Base-by-base conservation (phyloP, 169 alveolate genomes). In the Plasmodium cynomolgi region DNA sequence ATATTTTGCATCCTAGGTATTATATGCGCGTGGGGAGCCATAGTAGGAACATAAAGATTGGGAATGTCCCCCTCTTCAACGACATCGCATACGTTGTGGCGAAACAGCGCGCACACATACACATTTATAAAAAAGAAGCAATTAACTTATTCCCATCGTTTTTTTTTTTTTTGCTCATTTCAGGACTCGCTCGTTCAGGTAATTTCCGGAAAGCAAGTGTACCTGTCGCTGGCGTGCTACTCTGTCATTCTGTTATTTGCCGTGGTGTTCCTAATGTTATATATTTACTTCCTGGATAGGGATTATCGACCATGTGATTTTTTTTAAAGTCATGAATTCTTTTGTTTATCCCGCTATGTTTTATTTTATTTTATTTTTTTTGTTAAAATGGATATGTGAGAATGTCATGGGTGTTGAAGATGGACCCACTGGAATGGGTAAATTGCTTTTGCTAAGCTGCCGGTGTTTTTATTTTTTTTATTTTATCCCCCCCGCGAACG, bases 21-120 rank as follows among this genome's bases (percentile, higher is more conserved):
- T 58, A 88, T 88, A 79, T 88, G 94, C 34, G 88, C 94, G 2
- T 88, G 94, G 94, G 94, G 94, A 88, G 83, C 81, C 17, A 68
- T 88, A 58, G 94, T 88, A 88, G 15, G 83, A 75, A 39, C 37
- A 75, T 34, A 75, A 33, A 11, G 44, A 75, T 33, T 26, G 44
- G 44, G 37, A 68, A 68, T 9, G n/a, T 26, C 1, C 77, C 37
- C 15, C 37, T 26, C 37, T 23, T 20, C 37, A 20, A 26, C 77
- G 77, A 23, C 77, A 68, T 68, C 77, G 37, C 37, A 68, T 68
- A 23, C 15, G 77, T 29, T 68, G 77, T 68, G 37, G 77, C 39
- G 37, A 20, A 68, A 68, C n/a, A 20, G 15, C 5, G n/a, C 29
- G 23, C 56, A 75, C 62, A 13, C 44, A 26, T 34, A 74, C 4